A percentile compares a stretch with the other conserved stretches of the same genome.
phyloP scores from a whole-genome alignment of 169 alveolate genomes.

The Plasmodium coatneyi region DNA sequence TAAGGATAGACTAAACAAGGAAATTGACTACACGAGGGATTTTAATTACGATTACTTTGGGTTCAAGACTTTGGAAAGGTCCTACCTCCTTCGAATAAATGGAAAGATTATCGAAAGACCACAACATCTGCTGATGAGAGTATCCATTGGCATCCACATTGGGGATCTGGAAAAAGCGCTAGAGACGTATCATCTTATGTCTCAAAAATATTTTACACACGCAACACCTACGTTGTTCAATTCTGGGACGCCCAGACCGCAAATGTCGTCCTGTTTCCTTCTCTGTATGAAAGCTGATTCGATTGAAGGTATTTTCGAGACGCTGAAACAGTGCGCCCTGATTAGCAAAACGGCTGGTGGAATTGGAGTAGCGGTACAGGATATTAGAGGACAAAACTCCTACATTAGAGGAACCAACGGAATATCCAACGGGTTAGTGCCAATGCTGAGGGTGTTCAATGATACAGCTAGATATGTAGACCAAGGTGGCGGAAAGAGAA shows the following conservation, averaged over 20 bases:
- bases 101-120: conserved; percentile 97
- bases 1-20: conserved; percentile 90
- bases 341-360: conserved; percentile 99
- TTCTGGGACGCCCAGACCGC: conserved; percentile 97
- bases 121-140: conserved; percentile 98
- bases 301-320: conserved; percentile 97
- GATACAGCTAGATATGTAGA: conserved; percentile 96
- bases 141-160: conserved; percentile 96
- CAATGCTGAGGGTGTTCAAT: conserved; percentile 98
- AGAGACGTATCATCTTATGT: conserved; percentile 95
- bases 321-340: conserved; percentile 95
- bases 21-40: conserved; percentile 94
- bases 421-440: conserved; percentile 97
- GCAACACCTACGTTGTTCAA: conserved; percentile 99
- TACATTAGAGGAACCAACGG: conserved; percentile 99
- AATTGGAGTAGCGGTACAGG: conserved; percentile 96
- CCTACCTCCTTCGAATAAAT: conserved; percentile 91
- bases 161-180: conserved; percentile 95
- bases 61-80: conserved; percentile 97
- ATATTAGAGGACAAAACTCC: conserved; percentile 95
- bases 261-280: conserved; percentile 97
- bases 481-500: conserved; percentile 97
- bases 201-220: conserved; percentile 96
- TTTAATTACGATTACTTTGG: conserved; percentile 98
- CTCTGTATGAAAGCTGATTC: conserved; percentile 95